Evolutionary conservation across 139 green algal genomes (phyloP), one percentile per base, ranked within the genome.

Genomic region (Haematococcus lacustris): DNA sequence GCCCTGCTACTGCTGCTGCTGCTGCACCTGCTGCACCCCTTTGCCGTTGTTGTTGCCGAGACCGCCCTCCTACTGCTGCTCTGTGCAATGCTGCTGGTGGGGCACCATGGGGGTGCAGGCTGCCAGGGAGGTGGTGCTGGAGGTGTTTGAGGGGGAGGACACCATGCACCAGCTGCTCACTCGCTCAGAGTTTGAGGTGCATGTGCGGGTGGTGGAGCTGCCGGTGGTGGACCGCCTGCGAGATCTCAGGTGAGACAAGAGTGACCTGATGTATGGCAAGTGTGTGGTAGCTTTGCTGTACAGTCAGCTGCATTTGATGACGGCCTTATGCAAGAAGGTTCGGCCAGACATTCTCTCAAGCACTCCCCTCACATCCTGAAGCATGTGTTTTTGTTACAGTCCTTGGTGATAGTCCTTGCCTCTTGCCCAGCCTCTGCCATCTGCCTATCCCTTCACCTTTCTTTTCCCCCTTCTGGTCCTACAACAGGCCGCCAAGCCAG

Each of bases 151-250:
- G 3, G 60, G 34, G 13, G 39, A 47, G 23, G 41, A 47, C 51
- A 68, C 25, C 70, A 80, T 30, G 80, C 80, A 68, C 59, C 57
- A 32, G 26, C 30, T 70, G 35, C 81, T 75, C 34, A 73, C 38
- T 41, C 60, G 64, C 60, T 71, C 73, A 3, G 77, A 83, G 51
- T 64, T 68, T 35, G 73, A 85, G 2, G 77, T 98, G 6, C 90
- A 91, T 72, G 94, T 99, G 74, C 91, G 95, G 50, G 82, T 99
- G 60, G 78, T 80, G 13, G 85, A 91, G 33, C 88, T 98, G 69
- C 91, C 93, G 28, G 73, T 97, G 64, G 70, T 85, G 30, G 95
- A 99, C 75, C 85, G 82, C n/a, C 90, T 99, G 68, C 83, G 95
- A 26, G 91, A 98, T 77, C 89, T 99, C 51, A 83, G 93, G 89